Conservation (phyloP, 2,329 filamentous ascomycete species). For the Paraphoma sp. region DNA sequence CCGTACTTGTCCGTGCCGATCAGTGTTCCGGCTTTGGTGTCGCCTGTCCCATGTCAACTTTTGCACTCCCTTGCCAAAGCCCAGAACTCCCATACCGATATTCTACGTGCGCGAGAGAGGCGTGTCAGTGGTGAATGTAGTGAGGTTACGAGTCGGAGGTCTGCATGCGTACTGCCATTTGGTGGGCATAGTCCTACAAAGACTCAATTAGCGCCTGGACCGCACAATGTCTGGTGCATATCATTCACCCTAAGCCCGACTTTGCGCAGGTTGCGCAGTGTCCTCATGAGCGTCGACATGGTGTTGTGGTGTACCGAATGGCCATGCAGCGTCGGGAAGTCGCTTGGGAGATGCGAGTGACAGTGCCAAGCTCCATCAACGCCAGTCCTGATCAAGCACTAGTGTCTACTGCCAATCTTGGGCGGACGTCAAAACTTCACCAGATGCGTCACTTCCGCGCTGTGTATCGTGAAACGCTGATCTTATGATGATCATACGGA, state of each 20-base stretch:
- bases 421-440: conserved; percentile 36
- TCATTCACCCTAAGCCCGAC: conserved; percentile 81
- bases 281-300: conserved; percentile 93
- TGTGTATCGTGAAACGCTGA: background rate
- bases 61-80: background rate
- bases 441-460: conserved; percentile 9
- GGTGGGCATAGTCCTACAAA: conserved; percentile 82
- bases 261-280: conserved; percentile 83
- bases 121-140: conserved; percentile 33
- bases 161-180: conserved; percentile 78
- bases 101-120: conserved; percentile 35
- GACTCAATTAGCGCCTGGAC: conserved; percentile 40
- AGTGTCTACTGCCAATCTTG: conserved; percentile 17
- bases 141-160: conserved; percentile 27
- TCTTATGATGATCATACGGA: conserved; percentile 44
- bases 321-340: conserved; percentile 25
- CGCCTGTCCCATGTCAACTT: conserved; percentile 65
- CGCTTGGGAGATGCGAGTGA: conserved; percentile 21
- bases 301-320: conserved; percentile 45
- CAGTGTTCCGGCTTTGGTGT: conserved; percentile 91
- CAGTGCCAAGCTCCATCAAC: conserved; percentile 26
- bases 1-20: conserved; percentile 88
- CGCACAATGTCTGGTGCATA: conserved; percentile 10
- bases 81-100: conserved; percentile 41
- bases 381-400: conserved; percentile 10